Base-by-base conservation (phyloP, 1,139 yeast genomes). In the Candida neerlandica region DNA sequence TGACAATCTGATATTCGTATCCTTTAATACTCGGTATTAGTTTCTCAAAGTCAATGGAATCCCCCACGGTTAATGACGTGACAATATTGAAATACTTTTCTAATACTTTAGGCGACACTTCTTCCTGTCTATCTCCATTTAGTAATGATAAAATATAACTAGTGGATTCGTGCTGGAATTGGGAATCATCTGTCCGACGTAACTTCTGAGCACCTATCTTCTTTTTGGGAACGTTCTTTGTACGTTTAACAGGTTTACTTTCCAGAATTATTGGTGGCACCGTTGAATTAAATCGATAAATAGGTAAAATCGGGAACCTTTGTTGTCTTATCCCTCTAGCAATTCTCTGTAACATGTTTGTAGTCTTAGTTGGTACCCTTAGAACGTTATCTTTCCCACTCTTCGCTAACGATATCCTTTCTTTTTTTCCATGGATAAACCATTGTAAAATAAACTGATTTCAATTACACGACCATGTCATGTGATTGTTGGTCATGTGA, bases 21-120 rank as follows among this genome's bases (percentile, higher is more conserved):
- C 61, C 60, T 32, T 65, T 62, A 27, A 82, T 59, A 2, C 66
- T 59, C 49, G 45, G 55, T 18, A 71, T 57, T 4, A 77, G 77
- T 38, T 62, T 64, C 0, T 71, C 69, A 41, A 89, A 68, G 60
- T 89, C 84, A 55, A 88, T 88, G 11, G 71, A 65, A 56, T 88
- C 95, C 50, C 91, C 86, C 0, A 84, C 77, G 1, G 96, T 86
- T 4, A 85, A 78, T 0, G 92, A 81, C 0, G 89, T 84, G 43
- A 70, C 66, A 43, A 72, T 67, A 5, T 63, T 61, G 23, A 71
- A 58, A 55, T 65, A 62, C 51, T 62, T 63, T 32, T 63, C 70
- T 43, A 69, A 56, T 9, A 63, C 62, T 42, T 65, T 61, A 6
- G 54, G 44, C 4, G 60, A 61, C 5, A 60, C 58, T 29, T 57